These are phyloP conservation scores for Mucor racemosus DNA, from an alignment of 371 early-diverging fungal genomes.

Conservation along the genomic window DNA sequence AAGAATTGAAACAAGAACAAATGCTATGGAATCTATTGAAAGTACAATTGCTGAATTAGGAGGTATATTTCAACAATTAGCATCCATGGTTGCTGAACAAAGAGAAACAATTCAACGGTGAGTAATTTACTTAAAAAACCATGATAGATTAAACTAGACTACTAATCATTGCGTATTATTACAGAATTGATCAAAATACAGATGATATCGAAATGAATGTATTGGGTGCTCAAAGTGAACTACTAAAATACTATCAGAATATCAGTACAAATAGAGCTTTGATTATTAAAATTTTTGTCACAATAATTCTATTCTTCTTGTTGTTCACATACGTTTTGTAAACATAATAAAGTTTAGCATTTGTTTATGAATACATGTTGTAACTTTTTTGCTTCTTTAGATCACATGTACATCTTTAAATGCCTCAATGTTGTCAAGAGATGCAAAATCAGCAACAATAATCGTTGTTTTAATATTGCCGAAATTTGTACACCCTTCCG, in stretches of 20 bases:
- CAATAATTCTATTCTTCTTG: slow-evolving; percentile 71
- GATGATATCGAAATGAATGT: slow-evolving; percentile 93
- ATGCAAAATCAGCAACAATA: too few species aligned
- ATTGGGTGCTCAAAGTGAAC: slow-evolving; percentile 87
- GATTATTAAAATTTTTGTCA: slow-evolving; percentile 92
- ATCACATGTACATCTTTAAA: too few species aligned
- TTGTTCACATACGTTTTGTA: slow-evolving; percentile 53
- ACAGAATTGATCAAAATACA: slow-evolving; percentile 93
- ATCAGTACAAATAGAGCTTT: slow-evolving; percentile 94
- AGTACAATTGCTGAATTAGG: slow-evolving; percentile 97
- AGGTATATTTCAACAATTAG: slow-evolving; percentile 92
- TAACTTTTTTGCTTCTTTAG: too few species aligned
- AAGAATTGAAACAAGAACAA: slow-evolving; percentile 84
- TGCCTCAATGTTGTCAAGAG: too few species aligned
- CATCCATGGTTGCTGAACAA: slow-evolving; percentile 93
- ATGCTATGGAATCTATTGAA: slow-evolving; percentile 95
- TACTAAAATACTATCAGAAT: slow-evolving; percentile 87
- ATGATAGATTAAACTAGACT: background rate
- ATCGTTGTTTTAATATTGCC: too few species aligned
- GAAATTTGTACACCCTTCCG: too few species aligned
- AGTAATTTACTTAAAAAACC: background rate
- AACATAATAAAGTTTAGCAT: slow-evolving; percentile 2
- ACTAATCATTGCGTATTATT: background rate
- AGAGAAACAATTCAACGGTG: slow-evolving; percentile 91
- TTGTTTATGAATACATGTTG: background rate